A percentile compares a stretch with the other conserved stretches of the same genome.
Conservation (phyloP, 164 flowering plant species). For the Piper betle region DNA sequence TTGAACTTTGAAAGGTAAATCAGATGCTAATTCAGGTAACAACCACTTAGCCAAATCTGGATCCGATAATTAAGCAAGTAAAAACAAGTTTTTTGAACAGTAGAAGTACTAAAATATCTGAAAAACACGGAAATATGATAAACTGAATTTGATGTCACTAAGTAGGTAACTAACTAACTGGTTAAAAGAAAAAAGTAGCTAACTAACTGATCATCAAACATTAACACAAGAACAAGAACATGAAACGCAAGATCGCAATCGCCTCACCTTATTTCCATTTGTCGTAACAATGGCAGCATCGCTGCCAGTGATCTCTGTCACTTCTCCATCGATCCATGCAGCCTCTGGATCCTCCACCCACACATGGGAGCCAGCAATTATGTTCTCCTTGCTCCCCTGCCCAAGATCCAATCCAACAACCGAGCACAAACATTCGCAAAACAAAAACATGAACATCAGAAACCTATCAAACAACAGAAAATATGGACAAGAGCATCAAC, state of each 20-base stretch:
- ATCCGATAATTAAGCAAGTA: too few relatives aligned
- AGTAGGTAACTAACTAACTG: too few relatives aligned
- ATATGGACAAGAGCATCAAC: background rate
- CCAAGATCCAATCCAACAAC: conserved; percentile 37
- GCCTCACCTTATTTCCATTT: conserved; percentile 45
- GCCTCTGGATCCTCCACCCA: conserved; percentile 66
- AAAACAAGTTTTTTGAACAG: too few relatives aligned
- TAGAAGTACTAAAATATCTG: too few relatives aligned
- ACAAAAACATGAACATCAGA: conserved; percentile 1
- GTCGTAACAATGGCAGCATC: conserved; percentile 40
- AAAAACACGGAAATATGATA: too few relatives aligned
- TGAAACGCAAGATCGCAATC: background rate
- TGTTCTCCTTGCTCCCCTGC: conserved; percentile 73
- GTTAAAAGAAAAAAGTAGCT: too few relatives aligned
- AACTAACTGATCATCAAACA: too few relatives aligned
- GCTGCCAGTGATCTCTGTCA: conserved; percentile 39
- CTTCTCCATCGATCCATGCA: conserved; percentile 80
- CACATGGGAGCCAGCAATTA: conserved; percentile 66
- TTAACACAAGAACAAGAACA: too few relatives aligned
- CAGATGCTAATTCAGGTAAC: too few relatives aligned
- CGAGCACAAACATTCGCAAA: background rate
- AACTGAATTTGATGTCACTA: background rate
- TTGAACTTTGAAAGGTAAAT: too few relatives aligned
- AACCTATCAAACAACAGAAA: background rate
- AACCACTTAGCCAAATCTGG: too few relatives aligned